Percentiles rank a stretch among this genome's conserved stretches.
phyloP scores from a whole-genome alignment of 2,329 filamentous ascomycete species.

The Exophiala viscosa region DNA sequence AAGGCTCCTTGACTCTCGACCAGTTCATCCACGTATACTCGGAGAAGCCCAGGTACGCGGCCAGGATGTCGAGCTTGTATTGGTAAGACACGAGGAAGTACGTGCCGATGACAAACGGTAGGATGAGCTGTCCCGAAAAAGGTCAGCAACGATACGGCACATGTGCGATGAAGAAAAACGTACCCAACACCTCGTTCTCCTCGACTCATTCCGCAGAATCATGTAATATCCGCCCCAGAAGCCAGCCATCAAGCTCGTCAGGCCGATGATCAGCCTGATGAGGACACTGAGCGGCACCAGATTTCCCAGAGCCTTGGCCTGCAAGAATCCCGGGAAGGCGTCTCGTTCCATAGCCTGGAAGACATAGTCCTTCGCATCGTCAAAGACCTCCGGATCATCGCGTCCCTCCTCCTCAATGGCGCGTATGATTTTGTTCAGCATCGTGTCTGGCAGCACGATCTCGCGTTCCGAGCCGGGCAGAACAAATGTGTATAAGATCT shows the following conservation, averaged over 20 bases:
- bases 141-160: constrained; percentile 6
- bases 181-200: constrained; percentile 79
- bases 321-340: constrained; percentile 94
- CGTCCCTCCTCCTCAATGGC: constrained; percentile 87
- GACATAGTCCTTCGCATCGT: constrained; percentile 96
- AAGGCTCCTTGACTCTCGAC: constrained; percentile 81
- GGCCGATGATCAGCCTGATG: constrained; percentile 76
- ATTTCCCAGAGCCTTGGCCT: constrained; percentile 93
- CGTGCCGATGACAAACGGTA: constrained; percentile 87
- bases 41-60: constrained; percentile 84
- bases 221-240: constrained; percentile 94
- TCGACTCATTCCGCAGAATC: constrained; percentile 79
- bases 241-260: constrained; percentile 81
- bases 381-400: constrained; percentile 96
- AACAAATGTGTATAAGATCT: constrained; percentile 97
- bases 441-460: constrained; percentile 84
- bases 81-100: constrained; percentile 90
- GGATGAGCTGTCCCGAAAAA: constrained; percentile 60
- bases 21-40: constrained; percentile 97
- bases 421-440: constrained; percentile 78
- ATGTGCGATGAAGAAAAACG: constrained; percentile 4
- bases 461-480: constrained; percentile 94
- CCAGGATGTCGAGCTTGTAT: constrained; percentile 87
- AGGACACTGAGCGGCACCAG: constrained; percentile 88
- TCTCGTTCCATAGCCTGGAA: constrained; percentile 99